These are phyloP conservation scores for Adenanthera pavonina DNA, from an alignment of 306 rosid species.

Conservation along the genomic window DNA sequence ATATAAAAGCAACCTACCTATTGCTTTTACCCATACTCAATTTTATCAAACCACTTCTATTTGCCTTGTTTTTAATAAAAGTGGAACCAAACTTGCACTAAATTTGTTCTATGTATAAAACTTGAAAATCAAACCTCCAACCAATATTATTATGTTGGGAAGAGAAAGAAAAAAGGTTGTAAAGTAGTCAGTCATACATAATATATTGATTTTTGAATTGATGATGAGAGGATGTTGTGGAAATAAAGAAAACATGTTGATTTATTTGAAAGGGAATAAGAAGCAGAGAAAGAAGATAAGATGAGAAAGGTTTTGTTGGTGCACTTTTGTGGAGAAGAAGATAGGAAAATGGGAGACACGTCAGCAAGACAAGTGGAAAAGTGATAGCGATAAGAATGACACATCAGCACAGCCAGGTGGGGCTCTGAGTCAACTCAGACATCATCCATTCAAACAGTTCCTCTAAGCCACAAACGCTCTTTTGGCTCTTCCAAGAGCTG, in stretches of 20 bases:
- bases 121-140: no score
- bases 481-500: background rate
- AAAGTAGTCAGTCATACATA: no score
- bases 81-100: no score
- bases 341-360: conserved; percentile 20
- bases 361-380: background rate
- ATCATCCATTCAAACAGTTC: conserved; percentile 32
- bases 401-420: conserved; percentile 14
- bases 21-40: no score
- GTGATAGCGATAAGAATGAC: conserved; percentile 32
- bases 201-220: no score
- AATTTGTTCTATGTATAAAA: no score
- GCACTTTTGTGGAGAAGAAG: background rate
- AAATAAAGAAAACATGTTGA: background rate
- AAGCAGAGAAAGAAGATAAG: background rate
- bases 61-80: no score
- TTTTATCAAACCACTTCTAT: no score
- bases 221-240: no score
- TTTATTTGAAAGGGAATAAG: background rate
- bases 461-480: background rate
- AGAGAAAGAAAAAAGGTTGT: no score
- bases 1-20: no score
- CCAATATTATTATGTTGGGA: no score
- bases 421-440: conserved; percentile 3
- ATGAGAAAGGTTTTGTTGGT: background rate